phyloP scores from a whole-genome alignment of 1,284 basidiomycete species.

The Clitocybe nebularis region DNA sequence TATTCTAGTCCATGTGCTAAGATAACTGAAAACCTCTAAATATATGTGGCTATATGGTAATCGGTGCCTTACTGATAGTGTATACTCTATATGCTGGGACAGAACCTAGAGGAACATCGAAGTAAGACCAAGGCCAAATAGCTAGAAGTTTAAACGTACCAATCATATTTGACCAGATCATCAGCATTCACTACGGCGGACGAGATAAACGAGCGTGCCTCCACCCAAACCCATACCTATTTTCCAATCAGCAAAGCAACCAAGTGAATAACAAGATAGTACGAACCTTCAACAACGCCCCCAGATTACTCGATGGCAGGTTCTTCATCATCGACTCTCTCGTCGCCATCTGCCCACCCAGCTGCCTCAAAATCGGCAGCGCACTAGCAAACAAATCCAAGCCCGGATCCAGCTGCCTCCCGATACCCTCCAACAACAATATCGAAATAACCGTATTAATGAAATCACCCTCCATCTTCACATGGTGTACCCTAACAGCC shows the following conservation, averaged over 20 bases:
- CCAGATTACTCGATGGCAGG: slow-evolving; percentile 66
- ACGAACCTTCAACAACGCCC: slow-evolving; percentile 78
- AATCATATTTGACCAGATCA: slow-evolving; percentile 74
- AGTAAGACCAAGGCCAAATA: neutral
- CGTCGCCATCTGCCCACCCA: slow-evolving; percentile 85
- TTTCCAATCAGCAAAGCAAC: slow-evolving; percentile 1
- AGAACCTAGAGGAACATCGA: slow-evolving; percentile 20
- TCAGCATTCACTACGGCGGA: slow-evolving; percentile 75
- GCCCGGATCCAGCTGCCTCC: slow-evolving; percentile 87
- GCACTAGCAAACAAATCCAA: slow-evolving; percentile 94
- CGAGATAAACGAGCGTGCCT: slow-evolving; percentile 83
- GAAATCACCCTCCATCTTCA: slow-evolving; percentile 99
- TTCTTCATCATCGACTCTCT: slow-evolving; percentile 64
- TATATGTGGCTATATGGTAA: too few species aligned
- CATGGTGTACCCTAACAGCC: slow-evolving; percentile 90
- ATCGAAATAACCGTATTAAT: slow-evolving; percentile 97
- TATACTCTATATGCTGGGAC: slow-evolving; percentile 31
- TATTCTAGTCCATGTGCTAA: too few species aligned
- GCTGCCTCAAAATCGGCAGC: slow-evolving; percentile 83
- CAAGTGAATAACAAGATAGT: neutral
- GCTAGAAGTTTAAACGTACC: slow-evolving; percentile 46
- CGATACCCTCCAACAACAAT: slow-evolving; percentile 93
- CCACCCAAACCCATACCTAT: slow-evolving; percentile 88
- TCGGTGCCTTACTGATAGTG: too few species aligned
- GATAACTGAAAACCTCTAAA: too few species aligned